Evolutionary conservation across 192 early-diverging fungal species (phyloP), one percentile per base, ranked within the genome.

Genomic region (Martensiomyces pterosporus): DNA sequence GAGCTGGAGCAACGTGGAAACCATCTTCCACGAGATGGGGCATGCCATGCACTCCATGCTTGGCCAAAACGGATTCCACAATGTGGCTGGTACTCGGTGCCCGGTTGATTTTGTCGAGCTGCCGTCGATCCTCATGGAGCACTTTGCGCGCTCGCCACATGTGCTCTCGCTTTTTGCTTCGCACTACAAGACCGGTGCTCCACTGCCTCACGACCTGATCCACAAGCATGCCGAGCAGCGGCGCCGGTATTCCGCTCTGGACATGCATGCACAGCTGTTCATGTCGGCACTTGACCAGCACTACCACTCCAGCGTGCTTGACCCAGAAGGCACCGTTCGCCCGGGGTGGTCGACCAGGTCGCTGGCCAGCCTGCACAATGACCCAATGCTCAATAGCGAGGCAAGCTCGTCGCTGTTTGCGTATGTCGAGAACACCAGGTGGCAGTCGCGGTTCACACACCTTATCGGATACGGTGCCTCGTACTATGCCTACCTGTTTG

Each of bases 31-130:
- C 64, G 97, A 99, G 50, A 96, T 97, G 92, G 97, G 97, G 3
- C 97, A 99, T 55, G 97, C 91, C 2, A 90, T 98, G 85, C 93
- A 96, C 63, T 98, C 92, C 15, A 92, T 95, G 87, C 78, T 99
- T 4, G 94, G 88, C 24, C 80, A 86, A 16, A 94, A 92, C n/a
- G 85, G 90, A 29, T 97, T 86, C 69, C 96, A 99, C 58, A 94
- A 96, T 66, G 90, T 99, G 12, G 79, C 92, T 2, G 96, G 96
- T 26, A 99, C 96, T 9, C 79, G 96, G 21, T 94, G 92, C 58
- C 78, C 86, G 6, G 84, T 92, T 18, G 96, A 99, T 69, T 95
- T 99, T 82, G 94, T 97, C 2, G 96, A 99, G 71, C 76, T 99
- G 27, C 96, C 96, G 1, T 95, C 92, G 3, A 93, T 96, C 46